Percentiles rank a stretch among this genome's conserved stretches.
phyloP scores from a whole-genome alignment of 176 grass and related monocot species.

The Miscanthus lutarioriparius region DNA sequence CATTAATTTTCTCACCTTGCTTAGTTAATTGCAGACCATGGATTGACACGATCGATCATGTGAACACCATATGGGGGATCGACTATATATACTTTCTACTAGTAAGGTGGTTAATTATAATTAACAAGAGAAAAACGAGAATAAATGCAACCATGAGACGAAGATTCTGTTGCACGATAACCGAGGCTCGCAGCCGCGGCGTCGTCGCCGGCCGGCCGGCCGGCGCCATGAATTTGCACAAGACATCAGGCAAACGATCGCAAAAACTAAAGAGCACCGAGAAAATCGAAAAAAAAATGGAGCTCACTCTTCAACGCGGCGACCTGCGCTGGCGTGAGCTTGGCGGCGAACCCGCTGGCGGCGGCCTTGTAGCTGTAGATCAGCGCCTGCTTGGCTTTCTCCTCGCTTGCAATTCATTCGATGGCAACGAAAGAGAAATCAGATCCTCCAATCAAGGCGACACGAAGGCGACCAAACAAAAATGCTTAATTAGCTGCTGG shows the following conservation, averaged over 20 bases:
- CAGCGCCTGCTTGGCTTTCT: conserved; percentile 50
- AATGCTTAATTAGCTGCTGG: no score
- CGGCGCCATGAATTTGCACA: not conserved
- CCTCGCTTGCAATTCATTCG: conserved; percentile 39
- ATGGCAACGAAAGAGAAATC: not conserved
- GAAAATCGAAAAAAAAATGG: not conserved
- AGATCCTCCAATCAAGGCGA: not conserved
- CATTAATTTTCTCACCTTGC: not conserved
- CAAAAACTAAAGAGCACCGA: not conserved
- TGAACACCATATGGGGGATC: not conserved
- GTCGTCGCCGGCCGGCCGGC: not conserved
- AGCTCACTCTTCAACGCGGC: conserved; percentile 57
- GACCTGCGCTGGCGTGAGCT: conserved; percentile 61
- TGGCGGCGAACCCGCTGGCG: conserved; percentile 68
- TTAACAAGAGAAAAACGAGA: not conserved
- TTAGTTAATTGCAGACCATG: not conserved
- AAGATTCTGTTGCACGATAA: conserved; percentile 5
- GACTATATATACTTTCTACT: not conserved
- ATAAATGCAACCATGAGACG: not conserved
- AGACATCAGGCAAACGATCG: not conserved
- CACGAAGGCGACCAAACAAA: not conserved
- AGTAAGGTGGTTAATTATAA: not conserved
- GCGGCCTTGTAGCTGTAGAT: conserved; percentile 66
- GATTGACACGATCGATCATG: conserved; percentile 7
- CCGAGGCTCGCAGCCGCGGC: not conserved